Conservation (phyloP, 805 yeast species). For the Spathaspora girioi region DNA sequence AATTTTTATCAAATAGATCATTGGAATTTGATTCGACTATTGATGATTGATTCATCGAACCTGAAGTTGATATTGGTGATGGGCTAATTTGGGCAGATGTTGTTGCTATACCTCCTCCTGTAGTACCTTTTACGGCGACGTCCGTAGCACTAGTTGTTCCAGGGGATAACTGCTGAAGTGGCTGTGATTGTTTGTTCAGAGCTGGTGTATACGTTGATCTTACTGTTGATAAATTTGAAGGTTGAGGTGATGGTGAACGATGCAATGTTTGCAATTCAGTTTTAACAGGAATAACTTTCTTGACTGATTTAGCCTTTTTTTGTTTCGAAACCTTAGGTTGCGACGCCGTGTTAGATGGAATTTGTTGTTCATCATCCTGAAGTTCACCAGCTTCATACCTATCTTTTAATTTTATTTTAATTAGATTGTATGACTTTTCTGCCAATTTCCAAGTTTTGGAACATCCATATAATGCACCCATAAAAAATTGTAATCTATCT, state of each 20-base stretch:
- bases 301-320: not conserved
- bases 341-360: not conserved
- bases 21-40: constrained; percentile 14
- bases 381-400: constrained; percentile 8
- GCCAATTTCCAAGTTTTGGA: constrained; percentile 48
- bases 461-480: constrained; percentile 37
- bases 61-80: not conserved
- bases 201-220: not conserved
- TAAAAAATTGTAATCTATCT: constrained; percentile 32
- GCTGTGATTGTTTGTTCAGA: not conserved
- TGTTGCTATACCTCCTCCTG: not conserved
- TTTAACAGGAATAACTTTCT: not conserved
- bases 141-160: not conserved
- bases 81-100: not conserved
- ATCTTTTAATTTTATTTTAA: constrained; percentile 29
- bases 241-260: not conserved
- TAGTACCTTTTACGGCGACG: not conserved
- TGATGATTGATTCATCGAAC: constrained; percentile 1
- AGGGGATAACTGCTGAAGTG: not conserved
- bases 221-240: constrained; percentile 1
- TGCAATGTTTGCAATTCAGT: not conserved
- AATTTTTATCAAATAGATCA: constrained; percentile 14
- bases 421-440: constrained; percentile 40
- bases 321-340: not conserved
- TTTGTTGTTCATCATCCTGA: not conserved